A percentile compares a stretch with the other conserved stretches of the same genome.
phyloP scores from a whole-genome alignment of 176 grass and related monocot genomes.

The Cymbopogon citratus region DNA sequence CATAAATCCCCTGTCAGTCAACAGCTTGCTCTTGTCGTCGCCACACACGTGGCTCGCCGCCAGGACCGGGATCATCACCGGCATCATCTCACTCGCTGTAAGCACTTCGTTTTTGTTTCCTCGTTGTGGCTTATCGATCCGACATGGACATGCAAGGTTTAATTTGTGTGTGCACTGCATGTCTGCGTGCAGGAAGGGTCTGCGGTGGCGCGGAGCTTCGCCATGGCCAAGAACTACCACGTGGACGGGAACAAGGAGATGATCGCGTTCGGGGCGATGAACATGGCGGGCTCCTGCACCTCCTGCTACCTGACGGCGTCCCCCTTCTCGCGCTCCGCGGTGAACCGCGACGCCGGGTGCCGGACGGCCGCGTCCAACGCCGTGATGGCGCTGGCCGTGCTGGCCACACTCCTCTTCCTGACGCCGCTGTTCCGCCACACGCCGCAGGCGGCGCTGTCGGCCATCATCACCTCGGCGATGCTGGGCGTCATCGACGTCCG shows the following conservation, averaged over 20 bases:
- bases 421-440: constrained; percentile 59
- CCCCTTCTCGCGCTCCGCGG: constrained; percentile 51
- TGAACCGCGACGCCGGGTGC: constrained; percentile 58
- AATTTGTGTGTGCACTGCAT: not conserved
- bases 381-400: constrained; percentile 53
- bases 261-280: constrained; percentile 54
- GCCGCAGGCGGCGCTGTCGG: constrained; percentile 49
- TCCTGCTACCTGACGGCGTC: constrained; percentile 55
- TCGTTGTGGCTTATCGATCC: not conserved
- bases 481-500: constrained; percentile 37
- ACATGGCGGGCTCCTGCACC: constrained; percentile 42
- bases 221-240: constrained; percentile 45
- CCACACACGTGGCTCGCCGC: constrained; percentile 34
- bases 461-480: constrained; percentile 66
- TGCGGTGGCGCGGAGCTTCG: constrained; percentile 42
- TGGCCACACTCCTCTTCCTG: constrained; percentile 44
- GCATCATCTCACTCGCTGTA: constrained; percentile 51
- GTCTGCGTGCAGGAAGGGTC: constrained; percentile 40
- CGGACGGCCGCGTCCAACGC: constrained; percentile 59
- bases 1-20: constrained; percentile 40
- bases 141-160: not conserved
- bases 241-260: constrained; percentile 63
- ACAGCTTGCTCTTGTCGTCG: constrained; percentile 32
- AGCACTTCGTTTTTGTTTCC: not conserved
- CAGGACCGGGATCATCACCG: constrained; percentile 55